These are phyloP conservation scores for Diaporthe humulicola DNA, from an alignment of 2,329 filamentous ascomycete species.

Conservation along the genomic window DNA sequence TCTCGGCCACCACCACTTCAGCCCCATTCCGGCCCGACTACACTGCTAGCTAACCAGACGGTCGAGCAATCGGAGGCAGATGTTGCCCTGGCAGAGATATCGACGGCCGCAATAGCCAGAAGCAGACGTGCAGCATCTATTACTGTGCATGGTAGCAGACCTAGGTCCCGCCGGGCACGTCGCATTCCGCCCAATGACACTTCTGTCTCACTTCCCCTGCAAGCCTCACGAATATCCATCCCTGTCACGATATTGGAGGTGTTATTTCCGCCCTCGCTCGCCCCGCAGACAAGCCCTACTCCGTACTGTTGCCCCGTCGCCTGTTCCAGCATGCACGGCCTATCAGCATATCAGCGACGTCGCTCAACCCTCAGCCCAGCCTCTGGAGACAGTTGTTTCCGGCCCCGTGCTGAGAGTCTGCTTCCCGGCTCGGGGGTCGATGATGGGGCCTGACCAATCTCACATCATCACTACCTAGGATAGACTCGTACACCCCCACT, in stretches of 20 bases:
- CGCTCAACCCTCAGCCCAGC: not conserved
- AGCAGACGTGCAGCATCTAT: not conserved
- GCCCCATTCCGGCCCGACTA: slow-evolving; percentile 25
- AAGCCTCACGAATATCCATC: slow-evolving; percentile 30
- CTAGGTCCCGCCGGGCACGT: slow-evolving; percentile 8
- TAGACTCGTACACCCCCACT: slow-evolving; percentile 23
- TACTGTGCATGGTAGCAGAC: not conserved
- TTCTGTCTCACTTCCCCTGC: slow-evolving; percentile 8
- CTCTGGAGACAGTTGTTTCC: not conserved
- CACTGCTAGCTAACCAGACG: not conserved
- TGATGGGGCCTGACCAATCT: slow-evolving; percentile 12
- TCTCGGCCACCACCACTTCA: not conserved
- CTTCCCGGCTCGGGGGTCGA: not conserved
- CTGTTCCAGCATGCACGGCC: not conserved
- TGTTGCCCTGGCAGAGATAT: not conserved
- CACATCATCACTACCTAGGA: slow-evolving; percentile 30
- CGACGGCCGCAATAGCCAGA: not conserved
- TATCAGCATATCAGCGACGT: not conserved
- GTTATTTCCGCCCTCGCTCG: not conserved
- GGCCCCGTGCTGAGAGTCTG: not conserved
- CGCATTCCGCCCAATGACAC: slow-evolving; percentile 26
- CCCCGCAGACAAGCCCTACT: not conserved
- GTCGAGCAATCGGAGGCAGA: slow-evolving; percentile 22
- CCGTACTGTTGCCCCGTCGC: not conserved
- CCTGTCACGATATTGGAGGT: slow-evolving; percentile 14